phyloP scores from a whole-genome alignment of 768 basidiomycete species.

The Tricholoma sp. region DNA sequence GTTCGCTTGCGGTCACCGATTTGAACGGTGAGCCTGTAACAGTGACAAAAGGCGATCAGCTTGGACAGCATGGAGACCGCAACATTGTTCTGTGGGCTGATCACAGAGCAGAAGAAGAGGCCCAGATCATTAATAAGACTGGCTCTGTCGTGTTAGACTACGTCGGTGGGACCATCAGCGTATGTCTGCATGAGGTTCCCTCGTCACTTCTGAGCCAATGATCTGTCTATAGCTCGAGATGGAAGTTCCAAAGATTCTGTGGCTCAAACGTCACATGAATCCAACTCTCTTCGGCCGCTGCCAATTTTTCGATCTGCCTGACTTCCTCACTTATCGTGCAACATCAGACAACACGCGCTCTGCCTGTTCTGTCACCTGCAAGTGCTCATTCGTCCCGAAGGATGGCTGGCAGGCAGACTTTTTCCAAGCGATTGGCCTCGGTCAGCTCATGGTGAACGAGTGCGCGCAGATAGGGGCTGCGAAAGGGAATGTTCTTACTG shows the following conservation, averaged over 20 bases:
- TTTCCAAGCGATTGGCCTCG: constrained; percentile 80
- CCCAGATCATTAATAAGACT: constrained; percentile 81
- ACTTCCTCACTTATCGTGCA: constrained; percentile 91
- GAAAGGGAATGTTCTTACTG: constrained; percentile 64
- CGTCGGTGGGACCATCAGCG: constrained; percentile 95
- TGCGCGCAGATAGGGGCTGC: constrained; percentile 74
- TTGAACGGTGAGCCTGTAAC: constrained; percentile 65
- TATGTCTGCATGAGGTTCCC: constrained; percentile 26
- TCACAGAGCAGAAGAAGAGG: constrained; percentile 90
- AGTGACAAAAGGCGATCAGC: constrained; percentile 62
- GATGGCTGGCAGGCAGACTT: constrained; percentile 88
- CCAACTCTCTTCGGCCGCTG: constrained; percentile 62
- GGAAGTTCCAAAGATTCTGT: constrained; percentile 97
- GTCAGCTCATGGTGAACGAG: constrained; percentile 57
- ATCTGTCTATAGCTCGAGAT: constrained; percentile 71
- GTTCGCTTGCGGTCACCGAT: constrained; percentile 86
- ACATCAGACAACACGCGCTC: constrained; percentile 75
- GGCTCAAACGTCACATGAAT: constrained; percentile 90
- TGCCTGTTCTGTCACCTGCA: constrained; percentile 92
- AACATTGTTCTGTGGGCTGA: constrained; percentile 97
- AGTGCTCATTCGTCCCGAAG: constrained; percentile 87
- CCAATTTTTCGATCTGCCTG: constrained; percentile 91
- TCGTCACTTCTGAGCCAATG: background rate
- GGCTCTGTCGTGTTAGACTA: constrained; percentile 86
- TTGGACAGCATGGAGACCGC: constrained; percentile 66